These are phyloP conservation scores for Crithidia bombi DNA, from an alignment of 208 protist species.

Conservation along the genomic window DNA sequence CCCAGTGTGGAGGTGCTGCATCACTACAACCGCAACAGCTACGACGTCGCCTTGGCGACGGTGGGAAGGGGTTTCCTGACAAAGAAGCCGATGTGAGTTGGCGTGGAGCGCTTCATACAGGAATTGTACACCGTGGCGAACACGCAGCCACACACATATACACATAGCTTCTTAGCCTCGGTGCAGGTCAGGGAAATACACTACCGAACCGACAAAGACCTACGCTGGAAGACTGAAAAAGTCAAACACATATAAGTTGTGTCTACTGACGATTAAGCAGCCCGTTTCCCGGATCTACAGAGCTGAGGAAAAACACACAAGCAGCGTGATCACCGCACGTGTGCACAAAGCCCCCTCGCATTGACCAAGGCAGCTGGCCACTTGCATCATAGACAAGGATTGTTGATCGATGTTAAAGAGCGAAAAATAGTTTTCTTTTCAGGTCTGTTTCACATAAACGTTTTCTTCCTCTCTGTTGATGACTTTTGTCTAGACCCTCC, in stretches of 20 bases:
- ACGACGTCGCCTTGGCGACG: conserved; percentile 42
- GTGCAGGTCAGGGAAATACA: no score
- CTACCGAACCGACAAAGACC: no score
- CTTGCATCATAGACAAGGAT: no score
- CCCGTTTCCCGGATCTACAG: neutral
- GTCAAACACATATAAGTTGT: no score
- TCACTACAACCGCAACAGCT: conserved; percentile 69
- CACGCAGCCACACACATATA: conserved; percentile 1
- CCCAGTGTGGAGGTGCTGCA: conserved; percentile 55
- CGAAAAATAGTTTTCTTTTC: conserved; percentile 2
- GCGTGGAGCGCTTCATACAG: neutral
- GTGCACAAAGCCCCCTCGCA: no score
- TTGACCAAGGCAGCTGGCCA: no score
- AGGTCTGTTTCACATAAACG: neutral
- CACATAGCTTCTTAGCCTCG: no score
- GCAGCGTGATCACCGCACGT: no score
- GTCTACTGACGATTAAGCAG: no score
- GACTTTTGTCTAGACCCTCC: no score
- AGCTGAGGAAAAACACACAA: neutral
- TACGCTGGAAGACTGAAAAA: no score
- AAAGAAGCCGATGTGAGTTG: conserved; percentile 29
- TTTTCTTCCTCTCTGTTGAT: neutral
- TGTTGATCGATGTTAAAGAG: no score
- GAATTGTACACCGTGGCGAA: neutral
- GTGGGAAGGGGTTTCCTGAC: conserved; percentile 14